Conservation (phyloP, 768 basidiomycete species). For the Melanogaster broomeanus region DNA sequence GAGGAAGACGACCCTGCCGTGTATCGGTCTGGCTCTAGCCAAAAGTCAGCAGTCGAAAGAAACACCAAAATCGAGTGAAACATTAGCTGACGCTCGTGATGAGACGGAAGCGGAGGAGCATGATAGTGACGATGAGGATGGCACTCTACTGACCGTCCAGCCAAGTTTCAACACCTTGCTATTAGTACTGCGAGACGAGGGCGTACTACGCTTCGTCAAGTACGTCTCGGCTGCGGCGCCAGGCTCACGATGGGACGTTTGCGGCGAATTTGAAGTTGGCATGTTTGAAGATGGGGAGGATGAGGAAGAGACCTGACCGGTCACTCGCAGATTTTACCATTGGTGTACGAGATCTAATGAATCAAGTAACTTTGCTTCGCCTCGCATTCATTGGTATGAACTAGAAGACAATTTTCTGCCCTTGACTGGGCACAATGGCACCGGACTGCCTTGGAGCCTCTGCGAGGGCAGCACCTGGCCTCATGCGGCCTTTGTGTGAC, state of each 20-base stretch:
- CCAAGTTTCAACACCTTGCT: conserved; percentile 89
- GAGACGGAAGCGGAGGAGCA: conserved; percentile 18
- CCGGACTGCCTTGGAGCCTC: conserved; percentile 74
- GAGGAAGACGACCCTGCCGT: conserved; percentile 96
- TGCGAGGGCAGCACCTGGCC: conserved; percentile 80
- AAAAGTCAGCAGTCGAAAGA: conserved; percentile 27
- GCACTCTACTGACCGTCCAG: conserved; percentile 82
- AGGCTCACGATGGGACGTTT: conserved; percentile 92
- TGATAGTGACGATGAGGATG: conserved; percentile 51
- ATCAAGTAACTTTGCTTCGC: not conserved
- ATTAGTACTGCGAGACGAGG: conserved; percentile 88
- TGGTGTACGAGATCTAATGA: not conserved
- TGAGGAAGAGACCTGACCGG: conserved; percentile 15
- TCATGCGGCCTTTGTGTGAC: conserved; percentile 45
- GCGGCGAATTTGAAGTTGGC: conserved; percentile 90
- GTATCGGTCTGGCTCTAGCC: conserved; percentile 67
- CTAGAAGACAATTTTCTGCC: conserved; percentile 74
- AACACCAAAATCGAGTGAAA: conserved; percentile 9
- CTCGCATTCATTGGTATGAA: not conserved
- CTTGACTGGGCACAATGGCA: conserved; percentile 65
- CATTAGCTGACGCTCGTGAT: conserved; percentile 17
- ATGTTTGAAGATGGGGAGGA: conserved; percentile 62
- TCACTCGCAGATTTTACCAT: not conserved
- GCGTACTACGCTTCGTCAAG: conserved; percentile 94
- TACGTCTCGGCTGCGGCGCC: conserved; percentile 89